Conservation (phyloP, 2,329 filamentous ascomycete genomes). For the Anisogramma anomala region DNA sequence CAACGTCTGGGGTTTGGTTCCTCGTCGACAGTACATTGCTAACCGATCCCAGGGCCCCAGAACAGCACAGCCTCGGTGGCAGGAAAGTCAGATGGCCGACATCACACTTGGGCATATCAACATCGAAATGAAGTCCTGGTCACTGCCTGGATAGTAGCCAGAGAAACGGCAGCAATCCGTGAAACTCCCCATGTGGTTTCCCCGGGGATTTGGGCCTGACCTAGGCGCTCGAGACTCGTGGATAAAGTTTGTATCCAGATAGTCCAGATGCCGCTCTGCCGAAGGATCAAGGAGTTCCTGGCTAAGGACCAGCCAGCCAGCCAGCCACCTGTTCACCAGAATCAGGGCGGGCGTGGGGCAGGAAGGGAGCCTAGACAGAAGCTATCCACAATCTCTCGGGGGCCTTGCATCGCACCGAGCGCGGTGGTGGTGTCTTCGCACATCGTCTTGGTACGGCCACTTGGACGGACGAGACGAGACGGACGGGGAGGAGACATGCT, state of each 20-base stretch:
- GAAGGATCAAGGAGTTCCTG: slow-evolving; percentile 15
- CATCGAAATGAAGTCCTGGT: slow-evolving; percentile 4
- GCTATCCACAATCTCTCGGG: neutral
- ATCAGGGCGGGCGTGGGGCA: slow-evolving; percentile 9
- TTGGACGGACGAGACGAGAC: too few relatives aligned
- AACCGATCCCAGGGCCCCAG: neutral
- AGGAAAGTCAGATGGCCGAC: slow-evolving; percentile 4
- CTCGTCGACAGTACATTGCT: slow-evolving; percentile 1
- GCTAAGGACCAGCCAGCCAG: too few relatives aligned
- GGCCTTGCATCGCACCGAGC: slow-evolving; percentile 3
- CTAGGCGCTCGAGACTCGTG: slow-evolving; percentile 12
- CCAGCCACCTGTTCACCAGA: slow-evolving; percentile 10
- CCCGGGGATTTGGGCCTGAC: neutral
- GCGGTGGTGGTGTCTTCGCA: neutral
- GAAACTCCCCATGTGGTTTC: slow-evolving; percentile 4
- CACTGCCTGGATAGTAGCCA: too few relatives aligned
- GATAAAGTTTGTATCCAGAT: slow-evolving; percentile 16
- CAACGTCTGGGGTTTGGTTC: neutral
- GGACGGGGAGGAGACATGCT: too few relatives aligned
- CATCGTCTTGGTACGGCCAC: too few relatives aligned
- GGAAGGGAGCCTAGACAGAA: slow-evolving; percentile 11
- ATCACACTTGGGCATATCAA: neutral
- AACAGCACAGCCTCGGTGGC: neutral
- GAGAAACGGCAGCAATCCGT: slow-evolving; percentile 7
- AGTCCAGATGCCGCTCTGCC: too few relatives aligned